A percentile compares a stretch with the other conserved stretches of the same genome.
Conservation (phyloP, 2,329 filamentous ascomycete species). For the Periconia macrospinosa region DNA sequence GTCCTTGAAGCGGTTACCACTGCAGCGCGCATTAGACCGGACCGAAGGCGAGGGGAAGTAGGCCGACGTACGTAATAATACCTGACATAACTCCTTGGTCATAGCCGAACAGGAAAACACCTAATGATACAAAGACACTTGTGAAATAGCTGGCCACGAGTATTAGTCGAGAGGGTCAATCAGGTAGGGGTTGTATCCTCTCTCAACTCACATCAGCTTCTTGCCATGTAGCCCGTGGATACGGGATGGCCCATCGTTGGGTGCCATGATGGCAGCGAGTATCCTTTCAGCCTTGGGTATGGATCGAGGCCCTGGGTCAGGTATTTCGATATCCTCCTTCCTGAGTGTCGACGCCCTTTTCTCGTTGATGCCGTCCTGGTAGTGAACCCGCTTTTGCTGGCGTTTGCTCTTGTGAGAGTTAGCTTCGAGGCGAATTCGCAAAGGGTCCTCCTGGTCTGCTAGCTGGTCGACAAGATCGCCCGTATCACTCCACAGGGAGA, state of each 20-base stretch:
- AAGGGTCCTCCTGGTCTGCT: conserved; percentile 78
- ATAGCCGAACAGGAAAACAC: conserved; percentile 87
- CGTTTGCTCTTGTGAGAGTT: conserved; percentile 49
- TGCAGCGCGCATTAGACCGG: conserved; percentile 47
- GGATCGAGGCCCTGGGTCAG: conserved; percentile 64
- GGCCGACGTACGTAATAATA: conserved; percentile 64
- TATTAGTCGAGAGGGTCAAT: conserved; percentile 9
- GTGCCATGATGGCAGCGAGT: conserved; percentile 83
- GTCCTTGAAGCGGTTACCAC: conserved; percentile 82
- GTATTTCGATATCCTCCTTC: conserved; percentile 79
- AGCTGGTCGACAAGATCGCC: conserved; percentile 93
- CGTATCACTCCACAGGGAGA: conserved; percentile 89
- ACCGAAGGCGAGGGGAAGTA: conserved; percentile 19
- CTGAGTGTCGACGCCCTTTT: conserved; percentile 51
- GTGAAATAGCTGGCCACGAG: conserved; percentile 77
- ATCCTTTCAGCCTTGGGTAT: conserved; percentile 70
- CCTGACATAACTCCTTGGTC: conserved; percentile 88
- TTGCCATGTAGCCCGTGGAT: conserved; percentile 94
- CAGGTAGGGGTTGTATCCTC: conserved; percentile 23
- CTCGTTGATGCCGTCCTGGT: conserved; percentile 54
- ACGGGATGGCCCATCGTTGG: conserved; percentile 67
- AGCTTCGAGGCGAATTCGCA: conserved; percentile 69
- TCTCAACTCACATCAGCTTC: conserved; percentile 82
- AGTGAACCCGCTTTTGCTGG: conserved; percentile 69
- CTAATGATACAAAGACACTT: conserved; percentile 84